Percentiles rank a stretch among this genome's conserved stretches.
Evolutionary conservation across 352 stramenopile genomes (phyloP).

Genomic region (Pythium aristosporum): DNA sequence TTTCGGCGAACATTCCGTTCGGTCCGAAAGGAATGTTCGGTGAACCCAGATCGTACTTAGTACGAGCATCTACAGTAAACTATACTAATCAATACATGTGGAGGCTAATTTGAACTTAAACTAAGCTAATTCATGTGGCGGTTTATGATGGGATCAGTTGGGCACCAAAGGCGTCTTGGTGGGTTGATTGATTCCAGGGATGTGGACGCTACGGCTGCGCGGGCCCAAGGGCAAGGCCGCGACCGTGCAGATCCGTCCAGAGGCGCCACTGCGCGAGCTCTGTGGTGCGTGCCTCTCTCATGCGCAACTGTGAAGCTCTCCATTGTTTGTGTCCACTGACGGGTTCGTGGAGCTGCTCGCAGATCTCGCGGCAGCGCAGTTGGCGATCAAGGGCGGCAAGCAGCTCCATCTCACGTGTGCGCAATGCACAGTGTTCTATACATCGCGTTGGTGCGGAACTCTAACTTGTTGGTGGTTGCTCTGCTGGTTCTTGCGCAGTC

Average conservation of each 20-base stretch:
- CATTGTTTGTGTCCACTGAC: neutral
- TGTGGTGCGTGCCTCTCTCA: slow-evolving; percentile 36
- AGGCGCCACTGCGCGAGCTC: slow-evolving; percentile 40
- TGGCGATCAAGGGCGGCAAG: slow-evolving; percentile 44
- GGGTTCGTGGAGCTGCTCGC: neutral
- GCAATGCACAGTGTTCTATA: slow-evolving; percentile 4
- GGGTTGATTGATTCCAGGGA: slow-evolving; percentile 13
- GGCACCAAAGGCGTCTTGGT: neutral
- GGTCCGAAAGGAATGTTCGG: neutral
- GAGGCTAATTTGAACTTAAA: neutral
- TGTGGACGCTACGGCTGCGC: slow-evolving; percentile 70
- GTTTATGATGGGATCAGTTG: slow-evolving; percentile 4
- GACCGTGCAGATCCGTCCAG: slow-evolving; percentile 48
- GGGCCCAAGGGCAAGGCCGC: slow-evolving; percentile 56
- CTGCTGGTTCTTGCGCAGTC: slow-evolving; percentile 35
- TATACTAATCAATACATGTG: neutral
- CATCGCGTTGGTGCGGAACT: no score
- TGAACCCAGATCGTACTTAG: slow-evolving; percentile 8
- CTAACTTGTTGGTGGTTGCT: neutral
- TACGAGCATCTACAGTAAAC: neutral
- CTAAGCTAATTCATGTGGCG: neutral
- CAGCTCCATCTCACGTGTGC: slow-evolving; percentile 42
- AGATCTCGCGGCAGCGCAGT: slow-evolving; percentile 46
- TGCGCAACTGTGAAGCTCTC: no score
- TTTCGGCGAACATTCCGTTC: slow-evolving; percentile 18